A percentile compares a stretch with the other conserved stretches of the same genome.
Evolutionary conservation across 164 flowering plant species (phyloP).

Genomic region (Stephania japonica): DNA sequence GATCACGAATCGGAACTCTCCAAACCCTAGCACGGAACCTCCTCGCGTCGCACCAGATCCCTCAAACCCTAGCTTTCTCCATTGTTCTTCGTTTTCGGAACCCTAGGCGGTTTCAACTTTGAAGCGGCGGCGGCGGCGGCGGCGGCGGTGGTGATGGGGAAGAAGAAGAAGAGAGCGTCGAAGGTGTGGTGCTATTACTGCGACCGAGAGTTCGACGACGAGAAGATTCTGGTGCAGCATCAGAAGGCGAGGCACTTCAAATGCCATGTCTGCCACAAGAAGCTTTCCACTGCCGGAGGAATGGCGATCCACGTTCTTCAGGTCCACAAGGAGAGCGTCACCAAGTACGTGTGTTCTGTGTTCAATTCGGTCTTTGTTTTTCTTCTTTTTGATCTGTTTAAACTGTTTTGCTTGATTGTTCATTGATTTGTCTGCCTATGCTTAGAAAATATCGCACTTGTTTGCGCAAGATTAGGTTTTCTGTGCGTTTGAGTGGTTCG

Average conservation of each 20-base stretch:
- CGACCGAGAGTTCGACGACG: constrained; percentile 96
- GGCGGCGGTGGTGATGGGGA: constrained; percentile 17
- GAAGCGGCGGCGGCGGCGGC: background rate
- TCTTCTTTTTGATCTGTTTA: background rate
- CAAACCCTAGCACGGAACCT: background rate
- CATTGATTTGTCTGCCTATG: background rate
- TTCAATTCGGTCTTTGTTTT: background rate
- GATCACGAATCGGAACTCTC: background rate
- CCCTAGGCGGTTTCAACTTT: constrained; percentile 1
- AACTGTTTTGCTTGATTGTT: background rate
- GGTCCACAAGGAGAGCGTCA: constrained; percentile 89
- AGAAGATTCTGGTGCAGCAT: constrained; percentile 96
- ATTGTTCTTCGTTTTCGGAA: background rate
- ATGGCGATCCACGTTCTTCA: constrained; percentile 98
- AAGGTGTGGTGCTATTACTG: constrained; percentile 98
- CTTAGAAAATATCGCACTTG: background rate
- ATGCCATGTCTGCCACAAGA: constrained; percentile 96
- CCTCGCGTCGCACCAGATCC: background rate
- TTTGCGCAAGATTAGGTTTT: background rate
- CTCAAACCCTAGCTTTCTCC: background rate
- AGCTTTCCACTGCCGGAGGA: constrained; percentile 97
- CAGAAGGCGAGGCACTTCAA: constrained; percentile 99
- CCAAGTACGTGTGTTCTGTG: constrained; percentile 44
- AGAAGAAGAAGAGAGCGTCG: constrained; percentile 84
- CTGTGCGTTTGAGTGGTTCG: background rate